Evolutionary conservation across 2,329 filamentous ascomycete genomes (phyloP).

Genomic region (Beauveria rudraprayagi): DNA sequence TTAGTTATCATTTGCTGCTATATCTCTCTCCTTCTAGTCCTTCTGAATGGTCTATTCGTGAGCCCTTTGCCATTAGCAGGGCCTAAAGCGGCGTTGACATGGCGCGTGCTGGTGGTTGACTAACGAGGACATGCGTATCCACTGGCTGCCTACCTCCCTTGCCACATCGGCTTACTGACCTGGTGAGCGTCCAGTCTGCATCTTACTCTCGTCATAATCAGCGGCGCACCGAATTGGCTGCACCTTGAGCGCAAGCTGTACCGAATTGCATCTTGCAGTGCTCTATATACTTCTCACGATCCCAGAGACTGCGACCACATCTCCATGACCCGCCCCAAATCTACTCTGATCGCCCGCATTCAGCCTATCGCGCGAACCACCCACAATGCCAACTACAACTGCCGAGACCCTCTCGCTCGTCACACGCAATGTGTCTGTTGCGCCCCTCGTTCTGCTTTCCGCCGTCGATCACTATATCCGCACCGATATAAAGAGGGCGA

Average conservation of each 20-base stretch:
- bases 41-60: no score
- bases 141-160: constrained; percentile 10
- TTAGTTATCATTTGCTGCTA: no score
- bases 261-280: neutral
- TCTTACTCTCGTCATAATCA: constrained; percentile 6
- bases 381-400: constrained; percentile 87
- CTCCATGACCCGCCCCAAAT: neutral
- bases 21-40: neutral
- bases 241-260: neutral
- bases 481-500: constrained; percentile 71
- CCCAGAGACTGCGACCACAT: neutral
- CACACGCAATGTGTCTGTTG: constrained; percentile 90
- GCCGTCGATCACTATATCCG: constrained; percentile 98
- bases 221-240: neutral
- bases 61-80: neutral
- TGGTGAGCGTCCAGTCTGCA: constrained; percentile 4
- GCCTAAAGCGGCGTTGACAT: neutral
- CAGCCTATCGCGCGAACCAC: neutral
- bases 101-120: constrained; percentile 1
- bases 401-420: constrained; percentile 94
- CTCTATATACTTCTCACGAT: neutral
- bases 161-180: neutral
- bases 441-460: constrained; percentile 93
- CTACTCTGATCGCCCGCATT: neutral
- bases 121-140: constrained; percentile 11